Percentiles rank a stretch among this genome's conserved stretches.
Conservation (phyloP, 1,139 yeast species). For the Blastobotrys arbuscula region DNA sequence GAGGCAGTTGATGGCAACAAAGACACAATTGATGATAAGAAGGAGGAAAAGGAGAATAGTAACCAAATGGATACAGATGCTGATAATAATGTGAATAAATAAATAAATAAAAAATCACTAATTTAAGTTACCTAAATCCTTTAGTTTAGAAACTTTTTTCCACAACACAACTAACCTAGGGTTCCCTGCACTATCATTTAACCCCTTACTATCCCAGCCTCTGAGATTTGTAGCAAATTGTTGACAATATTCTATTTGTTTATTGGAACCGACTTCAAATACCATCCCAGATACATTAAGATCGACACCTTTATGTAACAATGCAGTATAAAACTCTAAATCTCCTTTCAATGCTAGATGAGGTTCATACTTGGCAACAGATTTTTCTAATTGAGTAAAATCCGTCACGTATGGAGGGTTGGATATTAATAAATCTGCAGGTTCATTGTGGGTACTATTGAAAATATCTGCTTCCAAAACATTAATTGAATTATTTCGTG, state of each 20-base stretch:
- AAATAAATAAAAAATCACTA: not conserved
- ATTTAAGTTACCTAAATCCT: not conserved
- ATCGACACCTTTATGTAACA: slow-evolving; percentile 41
- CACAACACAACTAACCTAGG: slow-evolving; percentile 37
- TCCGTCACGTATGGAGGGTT: slow-evolving; percentile 84
- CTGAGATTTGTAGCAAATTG: slow-evolving; percentile 14
- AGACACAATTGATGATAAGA: too few relatives aligned
- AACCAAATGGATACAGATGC: not conserved
- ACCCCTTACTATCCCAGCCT: slow-evolving; percentile 30
- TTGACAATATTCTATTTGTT: slow-evolving; percentile 31
- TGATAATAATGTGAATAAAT: not conserved
- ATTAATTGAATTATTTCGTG: not conserved
- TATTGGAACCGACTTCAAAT: slow-evolving; percentile 40
- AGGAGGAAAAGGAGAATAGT: not conserved
- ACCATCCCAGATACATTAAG: slow-evolving; percentile 41
- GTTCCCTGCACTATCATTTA: slow-evolving; percentile 32
- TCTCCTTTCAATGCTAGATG: slow-evolving; percentile 69
- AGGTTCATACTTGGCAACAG: slow-evolving; percentile 75
- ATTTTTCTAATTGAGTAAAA: slow-evolving; percentile 42
- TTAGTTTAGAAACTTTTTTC: slow-evolving; percentile 17
- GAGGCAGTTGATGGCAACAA: too few relatives aligned
- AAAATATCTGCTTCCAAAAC: not conserved
- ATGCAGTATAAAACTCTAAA: slow-evolving; percentile 57
- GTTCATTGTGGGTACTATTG: not conserved
- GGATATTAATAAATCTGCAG: slow-evolving; percentile 54